These are phyloP conservation scores for Nidularia pulvinata DNA, from an alignment of 768 basidiomycete genomes.

Conservation along the genomic window DNA sequence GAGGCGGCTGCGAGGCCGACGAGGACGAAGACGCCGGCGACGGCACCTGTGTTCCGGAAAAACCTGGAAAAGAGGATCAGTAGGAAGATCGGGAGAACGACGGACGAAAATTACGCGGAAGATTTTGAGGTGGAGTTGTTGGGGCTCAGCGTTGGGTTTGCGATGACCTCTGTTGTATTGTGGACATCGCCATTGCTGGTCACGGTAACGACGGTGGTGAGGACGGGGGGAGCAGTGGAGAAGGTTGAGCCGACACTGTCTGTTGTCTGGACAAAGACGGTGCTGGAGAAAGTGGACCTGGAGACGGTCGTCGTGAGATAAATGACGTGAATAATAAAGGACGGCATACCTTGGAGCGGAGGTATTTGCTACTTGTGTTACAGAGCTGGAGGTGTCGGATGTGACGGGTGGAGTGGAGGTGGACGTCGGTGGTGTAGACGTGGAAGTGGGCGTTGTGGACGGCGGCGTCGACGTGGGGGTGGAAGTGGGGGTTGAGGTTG, in stretches of 20 bases:
- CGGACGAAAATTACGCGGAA: slow-evolving; percentile 48
- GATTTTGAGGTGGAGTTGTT: slow-evolving; percentile 35
- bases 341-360: not conserved
- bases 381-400: not conserved
- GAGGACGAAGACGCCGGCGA: slow-evolving; percentile 89
- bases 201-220: slow-evolving; percentile 58
- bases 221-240: slow-evolving; percentile 49
- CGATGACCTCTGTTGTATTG: slow-evolving; percentile 61
- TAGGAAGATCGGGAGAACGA: not conserved
- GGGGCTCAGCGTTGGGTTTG: slow-evolving; percentile 72
- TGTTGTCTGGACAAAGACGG: slow-evolving; percentile 61
- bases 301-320: slow-evolving; percentile 1
- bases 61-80: slow-evolving; percentile 49
- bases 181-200: slow-evolving; percentile 53
- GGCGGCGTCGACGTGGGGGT: slow-evolving; percentile 6
- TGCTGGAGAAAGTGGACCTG: slow-evolving; percentile 55
- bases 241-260: slow-evolving; percentile 48
- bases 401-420: slow-evolving; percentile 11
- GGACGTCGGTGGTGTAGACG: slow-evolving; percentile 9
- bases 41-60: slow-evolving; percentile 87
- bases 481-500: slow-evolving; percentile 6
- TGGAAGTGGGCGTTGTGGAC: slow-evolving; percentile 12
- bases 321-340: not conserved
- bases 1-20: slow-evolving; percentile 80
- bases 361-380: not conserved